Evolutionary conservation across 1,284 basidiomycete species (phyloP).

Genomic region (Boletellus sp.): DNA sequence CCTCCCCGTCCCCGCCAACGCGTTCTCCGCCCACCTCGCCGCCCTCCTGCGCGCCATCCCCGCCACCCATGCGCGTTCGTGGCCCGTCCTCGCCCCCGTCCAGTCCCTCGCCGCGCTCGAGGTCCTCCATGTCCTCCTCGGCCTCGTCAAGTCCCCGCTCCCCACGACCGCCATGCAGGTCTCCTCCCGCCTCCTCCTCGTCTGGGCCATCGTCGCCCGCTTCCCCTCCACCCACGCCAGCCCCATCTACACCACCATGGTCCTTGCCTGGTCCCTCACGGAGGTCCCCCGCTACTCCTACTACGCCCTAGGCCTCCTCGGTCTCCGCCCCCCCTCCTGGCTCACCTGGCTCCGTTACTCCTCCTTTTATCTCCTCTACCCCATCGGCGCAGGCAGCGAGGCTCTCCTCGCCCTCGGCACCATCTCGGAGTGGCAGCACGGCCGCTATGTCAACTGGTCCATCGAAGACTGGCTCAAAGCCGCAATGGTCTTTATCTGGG

Average conservation of each 20-base stretch:
- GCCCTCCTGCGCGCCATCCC: conserved; percentile 40
- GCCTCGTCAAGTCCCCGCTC: conserved; percentile 84
- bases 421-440: conserved; percentile 50
- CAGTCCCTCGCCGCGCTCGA: conserved; percentile 84
- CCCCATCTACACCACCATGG: conserved; percentile 88
- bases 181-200: conserved; percentile 77
- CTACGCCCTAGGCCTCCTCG: conserved; percentile 75
- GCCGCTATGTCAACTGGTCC: conserved; percentile 40
- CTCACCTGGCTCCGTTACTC: conserved; percentile 81
- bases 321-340: conserved; percentile 27
- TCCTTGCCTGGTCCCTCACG: conserved; percentile 90
- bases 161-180: conserved; percentile 86
- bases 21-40: conserved; percentile 25
- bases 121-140: conserved; percentile 76
- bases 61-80: conserved; percentile 57
- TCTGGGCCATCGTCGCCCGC: conserved; percentile 70
- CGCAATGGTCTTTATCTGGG: conserved; percentile 80
- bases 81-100: conserved; percentile 63
- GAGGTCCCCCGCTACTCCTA: conserved; percentile 92
- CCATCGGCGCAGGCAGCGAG: conserved; percentile 87
- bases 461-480: conserved; percentile 55
- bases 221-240: conserved; percentile 60
- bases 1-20: conserved; percentile 10
- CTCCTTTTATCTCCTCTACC: conserved; percentile 90
- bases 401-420: conserved; percentile 82